phyloP scores from a whole-genome alignment of 176 grass and related monocot genomes.

The Musa itinerans region DNA sequence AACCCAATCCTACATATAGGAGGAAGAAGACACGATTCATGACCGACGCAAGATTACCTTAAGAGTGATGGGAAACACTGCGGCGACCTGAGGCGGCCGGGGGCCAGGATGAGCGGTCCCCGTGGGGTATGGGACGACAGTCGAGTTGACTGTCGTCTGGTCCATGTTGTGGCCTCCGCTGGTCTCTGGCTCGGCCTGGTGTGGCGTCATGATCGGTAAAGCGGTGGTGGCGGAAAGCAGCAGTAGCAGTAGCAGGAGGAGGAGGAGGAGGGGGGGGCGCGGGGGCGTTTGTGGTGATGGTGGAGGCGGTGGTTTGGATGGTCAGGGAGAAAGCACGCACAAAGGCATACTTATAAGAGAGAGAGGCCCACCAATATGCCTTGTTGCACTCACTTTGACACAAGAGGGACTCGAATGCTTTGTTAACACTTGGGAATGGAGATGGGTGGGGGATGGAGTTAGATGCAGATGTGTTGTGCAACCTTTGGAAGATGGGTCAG shows the following conservation, averaged over 20 bases:
- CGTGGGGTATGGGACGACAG: conserved; percentile 29
- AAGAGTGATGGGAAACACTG: conserved; percentile 55
- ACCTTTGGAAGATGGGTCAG: too few relatives aligned
- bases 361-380: conserved; percentile 20
- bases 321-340: conserved; percentile 2
- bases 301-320: conserved; percentile 3
- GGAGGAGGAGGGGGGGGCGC: background rate
- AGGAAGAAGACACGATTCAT: conserved; percentile 4
- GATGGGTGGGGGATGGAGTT: background rate
- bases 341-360: background rate
- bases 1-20: too few relatives aligned
- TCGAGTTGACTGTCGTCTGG: background rate
- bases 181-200: conserved; percentile 1
- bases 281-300: background rate
- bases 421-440: conserved; percentile 1
- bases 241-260: background rate
- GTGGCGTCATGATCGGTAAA: background rate
- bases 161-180: conserved; percentile 6
- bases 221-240: background rate
- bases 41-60: conserved; percentile 35
- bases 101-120: conserved; percentile 3
- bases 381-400: conserved; percentile 19
- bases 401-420: background rate
- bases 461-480: background rate
- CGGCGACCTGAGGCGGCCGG: conserved; percentile 24